Percentiles rank a stretch among this genome's conserved stretches.
Conservation (phyloP, 2,329 filamentous ascomycete species). For the Exophiala xenobiotica region DNA sequence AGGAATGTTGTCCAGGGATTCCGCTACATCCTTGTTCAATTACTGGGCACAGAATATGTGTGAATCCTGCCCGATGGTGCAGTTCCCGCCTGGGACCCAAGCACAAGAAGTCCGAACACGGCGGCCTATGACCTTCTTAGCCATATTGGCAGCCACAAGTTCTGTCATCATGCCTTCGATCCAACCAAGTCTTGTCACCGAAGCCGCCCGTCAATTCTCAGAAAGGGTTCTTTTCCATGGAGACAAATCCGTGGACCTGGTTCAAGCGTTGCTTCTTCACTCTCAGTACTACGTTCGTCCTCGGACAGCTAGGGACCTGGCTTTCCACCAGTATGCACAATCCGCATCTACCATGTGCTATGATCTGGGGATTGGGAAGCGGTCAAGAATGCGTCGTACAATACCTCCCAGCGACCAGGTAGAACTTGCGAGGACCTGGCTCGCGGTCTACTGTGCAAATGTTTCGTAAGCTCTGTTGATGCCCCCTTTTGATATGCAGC, state of each 20-base stretch:
- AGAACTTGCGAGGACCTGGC: slow-evolving; percentile 59
- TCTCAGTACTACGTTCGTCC: slow-evolving; percentile 82
- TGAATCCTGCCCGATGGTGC: slow-evolving; percentile 57
- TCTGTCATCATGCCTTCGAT: slow-evolving; percentile 50
- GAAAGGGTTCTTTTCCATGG: slow-evolving; percentile 72
- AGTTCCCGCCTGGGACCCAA: slow-evolving; percentile 54
- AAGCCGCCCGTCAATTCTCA: slow-evolving; percentile 70
- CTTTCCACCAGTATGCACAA: slow-evolving; percentile 84
- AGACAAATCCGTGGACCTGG: slow-evolving; percentile 78
- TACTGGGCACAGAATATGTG: slow-evolving; percentile 55
- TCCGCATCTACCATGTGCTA: slow-evolving; percentile 77
- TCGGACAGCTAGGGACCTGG: slow-evolving; percentile 77
- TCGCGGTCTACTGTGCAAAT: slow-evolving; percentile 60
- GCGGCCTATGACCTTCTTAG: slow-evolving; percentile 60
- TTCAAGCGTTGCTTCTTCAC: slow-evolving; percentile 72
- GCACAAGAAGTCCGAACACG: slow-evolving; percentile 55
- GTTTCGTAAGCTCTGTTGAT: slow-evolving; percentile 44
- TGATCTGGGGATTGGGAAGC: slow-evolving; percentile 72
- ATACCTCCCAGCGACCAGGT: slow-evolving; percentile 49
- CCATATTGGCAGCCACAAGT: slow-evolving; percentile 56
- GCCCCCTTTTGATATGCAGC: slow-evolving; percentile 32
- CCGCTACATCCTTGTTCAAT: slow-evolving; percentile 54
- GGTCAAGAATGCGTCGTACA: slow-evolving; percentile 41
- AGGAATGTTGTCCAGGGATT: slow-evolving; percentile 51
- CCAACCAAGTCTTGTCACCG: slow-evolving; percentile 63